Conservation (phyloP, 2,329 filamentous ascomycete genomes). For the Verticillium longisporum region DNA sequence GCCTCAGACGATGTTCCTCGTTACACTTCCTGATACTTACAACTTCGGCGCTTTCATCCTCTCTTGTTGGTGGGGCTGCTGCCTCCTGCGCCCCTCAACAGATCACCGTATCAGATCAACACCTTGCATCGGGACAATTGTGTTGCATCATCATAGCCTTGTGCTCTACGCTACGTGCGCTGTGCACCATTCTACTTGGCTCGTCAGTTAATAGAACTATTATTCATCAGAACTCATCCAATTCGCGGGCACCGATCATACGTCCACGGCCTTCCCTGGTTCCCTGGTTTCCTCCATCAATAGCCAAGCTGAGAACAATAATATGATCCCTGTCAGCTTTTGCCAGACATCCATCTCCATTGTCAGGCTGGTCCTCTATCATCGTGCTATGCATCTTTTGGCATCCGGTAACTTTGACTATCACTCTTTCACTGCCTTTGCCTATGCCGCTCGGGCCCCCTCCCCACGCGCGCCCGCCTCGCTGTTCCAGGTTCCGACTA, state of each 20-base stretch:
- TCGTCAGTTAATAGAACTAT: background rate
- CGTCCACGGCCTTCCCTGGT: too few relatives aligned
- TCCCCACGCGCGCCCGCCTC: background rate
- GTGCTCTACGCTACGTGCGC: background rate
- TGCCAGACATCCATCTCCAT: too few relatives aligned
- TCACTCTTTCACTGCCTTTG: background rate
- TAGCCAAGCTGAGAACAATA: too few relatives aligned
- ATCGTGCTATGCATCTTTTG: background rate
- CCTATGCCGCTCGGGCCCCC: background rate
- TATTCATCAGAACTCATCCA: too few relatives aligned
- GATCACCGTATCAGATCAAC: background rate
- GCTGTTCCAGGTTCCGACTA: background rate
- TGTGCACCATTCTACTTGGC: background rate
- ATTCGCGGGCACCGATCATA: too few relatives aligned
- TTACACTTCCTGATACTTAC: background rate
- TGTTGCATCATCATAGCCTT: background rate
- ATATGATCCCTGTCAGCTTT: too few relatives aligned
- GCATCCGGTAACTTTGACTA: background rate
- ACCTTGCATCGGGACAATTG: background rate
- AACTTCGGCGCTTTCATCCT: slow-evolving; percentile 3
- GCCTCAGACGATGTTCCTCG: background rate
- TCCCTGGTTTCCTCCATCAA: too few relatives aligned
- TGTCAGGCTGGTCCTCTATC: too few relatives aligned
- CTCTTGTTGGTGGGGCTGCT: background rate
- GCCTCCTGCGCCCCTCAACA: background rate